A percentile compares a stretch with the other conserved stretches of the same genome.
Evolutionary conservation across 345 rosid genomes (phyloP).

Genomic region (Isatis tinctoria): DNA sequence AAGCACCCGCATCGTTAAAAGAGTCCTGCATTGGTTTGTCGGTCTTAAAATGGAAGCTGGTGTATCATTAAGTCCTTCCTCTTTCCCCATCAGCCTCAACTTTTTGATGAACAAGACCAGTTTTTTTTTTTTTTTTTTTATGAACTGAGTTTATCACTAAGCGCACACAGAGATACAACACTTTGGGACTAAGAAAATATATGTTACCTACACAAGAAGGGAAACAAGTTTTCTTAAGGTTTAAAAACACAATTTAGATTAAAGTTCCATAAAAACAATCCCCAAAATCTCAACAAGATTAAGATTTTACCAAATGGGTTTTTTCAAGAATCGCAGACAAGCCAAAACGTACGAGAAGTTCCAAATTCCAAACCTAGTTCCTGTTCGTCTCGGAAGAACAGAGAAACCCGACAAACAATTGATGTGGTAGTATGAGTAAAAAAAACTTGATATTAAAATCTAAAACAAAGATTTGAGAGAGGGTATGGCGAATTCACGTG

Average conservation of each 20-base stretch:
- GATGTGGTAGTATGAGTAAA: background rate
- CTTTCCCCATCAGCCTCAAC: slow-evolving; percentile 33
- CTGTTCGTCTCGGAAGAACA: slow-evolving; percentile 1
- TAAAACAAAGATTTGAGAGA: background rate
- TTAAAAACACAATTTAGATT: background rate
- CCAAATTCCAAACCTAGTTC: slow-evolving; percentile 7
- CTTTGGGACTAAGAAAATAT: too few species aligned
- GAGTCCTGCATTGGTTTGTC: slow-evolving; percentile 30
- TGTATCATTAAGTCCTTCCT: slow-evolving; percentile 40
- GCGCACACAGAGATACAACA: background rate
- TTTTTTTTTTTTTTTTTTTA: background rate
- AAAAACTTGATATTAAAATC: background rate
- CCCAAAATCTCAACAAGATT: background rate
- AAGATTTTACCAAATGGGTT: background rate
- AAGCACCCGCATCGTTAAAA: slow-evolving; percentile 41
- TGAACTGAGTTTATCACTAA: background rate
- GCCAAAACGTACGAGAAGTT: slow-evolving; percentile 7
- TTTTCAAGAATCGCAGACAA: background rate
- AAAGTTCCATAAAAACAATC: background rate
- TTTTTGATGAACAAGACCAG: slow-evolving; percentile 12
- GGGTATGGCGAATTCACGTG: background rate
- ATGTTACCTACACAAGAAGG: background rate
- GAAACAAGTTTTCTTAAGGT: background rate
- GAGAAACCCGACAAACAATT: background rate
- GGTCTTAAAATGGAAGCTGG: slow-evolving; percentile 14